Conservation (phyloP, 2,329 filamentous ascomycete species). For the Thelonectria blattea region DNA sequence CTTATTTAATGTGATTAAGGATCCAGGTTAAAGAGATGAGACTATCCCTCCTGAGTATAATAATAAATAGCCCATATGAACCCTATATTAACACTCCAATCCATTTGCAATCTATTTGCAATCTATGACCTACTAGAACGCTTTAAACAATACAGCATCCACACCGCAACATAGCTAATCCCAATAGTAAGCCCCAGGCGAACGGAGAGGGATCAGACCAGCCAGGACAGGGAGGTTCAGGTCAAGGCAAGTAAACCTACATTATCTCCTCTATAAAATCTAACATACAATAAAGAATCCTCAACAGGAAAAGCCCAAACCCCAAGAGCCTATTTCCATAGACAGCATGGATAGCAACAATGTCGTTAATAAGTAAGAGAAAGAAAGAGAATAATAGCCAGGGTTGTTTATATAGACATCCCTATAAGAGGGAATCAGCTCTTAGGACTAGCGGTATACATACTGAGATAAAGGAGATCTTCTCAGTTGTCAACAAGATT, state of each 20-base stretch:
- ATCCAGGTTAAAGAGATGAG: too few species aligned
- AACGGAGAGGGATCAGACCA: background rate
- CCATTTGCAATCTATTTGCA: background rate
- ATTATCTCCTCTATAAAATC: background rate
- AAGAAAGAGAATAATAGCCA: background rate
- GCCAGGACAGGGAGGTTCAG: background rate
- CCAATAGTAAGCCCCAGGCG: background rate
- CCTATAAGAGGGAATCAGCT: too few species aligned
- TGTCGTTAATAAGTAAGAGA: too few species aligned
- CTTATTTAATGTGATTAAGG: too few species aligned
- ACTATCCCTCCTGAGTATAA: too few species aligned
- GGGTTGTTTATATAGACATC: background rate
- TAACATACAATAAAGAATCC: background rate
- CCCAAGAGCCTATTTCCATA: background rate
- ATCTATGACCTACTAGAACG: background rate
- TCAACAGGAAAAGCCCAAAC: background rate
- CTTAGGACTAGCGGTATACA: background rate
- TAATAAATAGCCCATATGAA: background rate
- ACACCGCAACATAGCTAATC: background rate
- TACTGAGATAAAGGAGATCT: background rate
- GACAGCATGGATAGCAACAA: too few species aligned
- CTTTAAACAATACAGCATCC: background rate
- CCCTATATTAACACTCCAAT: background rate
- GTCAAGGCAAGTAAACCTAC: background rate
- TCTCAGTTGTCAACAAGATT: background rate